These are phyloP conservation scores for Pythium sukuiense DNA, from an alignment of 352 stramenopile genomes.

Conservation along the genomic window DNA sequence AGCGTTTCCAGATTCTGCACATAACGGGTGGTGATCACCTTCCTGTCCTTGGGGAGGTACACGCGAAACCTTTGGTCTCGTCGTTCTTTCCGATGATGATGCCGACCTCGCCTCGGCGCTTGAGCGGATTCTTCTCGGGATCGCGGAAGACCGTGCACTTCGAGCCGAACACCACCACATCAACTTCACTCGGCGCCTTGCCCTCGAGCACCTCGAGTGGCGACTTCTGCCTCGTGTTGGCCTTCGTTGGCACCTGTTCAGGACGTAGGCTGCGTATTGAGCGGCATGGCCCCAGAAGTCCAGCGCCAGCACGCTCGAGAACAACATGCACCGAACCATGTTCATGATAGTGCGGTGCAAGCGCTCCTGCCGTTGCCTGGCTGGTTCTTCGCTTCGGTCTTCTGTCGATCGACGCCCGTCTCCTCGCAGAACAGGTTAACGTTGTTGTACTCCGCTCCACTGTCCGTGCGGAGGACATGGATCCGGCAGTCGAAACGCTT, in stretches of 20 bases:
- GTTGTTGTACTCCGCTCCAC: conserved; percentile 28
- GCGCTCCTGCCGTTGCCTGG: conserved; percentile 31
- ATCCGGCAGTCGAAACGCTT: conserved; percentile 10
- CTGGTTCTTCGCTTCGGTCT: conserved; percentile 26
- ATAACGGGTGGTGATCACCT: conserved; percentile 22
- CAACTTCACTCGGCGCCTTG: not conserved
- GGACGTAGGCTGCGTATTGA: conserved; percentile 30
- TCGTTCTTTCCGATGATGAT: conserved; percentile 27
- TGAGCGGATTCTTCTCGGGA: conserved; percentile 21
- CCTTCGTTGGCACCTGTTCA: conserved; percentile 27
- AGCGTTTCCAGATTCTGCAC: conserved; percentile 23
- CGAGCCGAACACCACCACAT: conserved; percentile 23
- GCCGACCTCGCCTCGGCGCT: not conserved
- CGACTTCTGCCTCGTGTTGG: conserved; percentile 16
- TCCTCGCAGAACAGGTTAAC: conserved; percentile 32
- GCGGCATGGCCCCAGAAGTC: conserved; percentile 28
- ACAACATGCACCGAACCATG: conserved; percentile 33
- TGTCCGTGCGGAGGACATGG: conserved; percentile 20
- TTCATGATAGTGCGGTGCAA: conserved; percentile 38
- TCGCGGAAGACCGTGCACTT: conserved; percentile 20
- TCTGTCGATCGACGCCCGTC: conserved; percentile 25
- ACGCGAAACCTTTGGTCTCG: conserved; percentile 27
- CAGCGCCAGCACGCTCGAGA: conserved; percentile 28
- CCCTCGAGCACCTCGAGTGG: conserved; percentile 22
- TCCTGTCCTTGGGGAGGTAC: conserved; percentile 12